phyloP scores from a whole-genome alignment of 306 rosid genomes.

The Urtica urens region DNA sequence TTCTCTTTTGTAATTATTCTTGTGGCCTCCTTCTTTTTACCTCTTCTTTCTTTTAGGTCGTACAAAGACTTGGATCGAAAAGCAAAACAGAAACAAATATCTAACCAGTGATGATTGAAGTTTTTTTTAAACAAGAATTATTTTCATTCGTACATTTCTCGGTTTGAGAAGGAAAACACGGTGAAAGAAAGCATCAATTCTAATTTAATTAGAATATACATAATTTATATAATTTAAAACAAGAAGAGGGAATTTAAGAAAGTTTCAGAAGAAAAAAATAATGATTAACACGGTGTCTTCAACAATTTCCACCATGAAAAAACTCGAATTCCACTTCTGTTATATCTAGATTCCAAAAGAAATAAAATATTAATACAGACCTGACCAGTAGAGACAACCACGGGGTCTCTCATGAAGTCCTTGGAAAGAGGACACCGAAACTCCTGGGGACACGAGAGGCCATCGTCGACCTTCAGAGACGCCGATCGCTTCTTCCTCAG shows the following conservation, averaged over 20 bases:
- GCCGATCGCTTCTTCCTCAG: conserved; percentile 37
- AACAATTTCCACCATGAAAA: no score
- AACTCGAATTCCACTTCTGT: no score
- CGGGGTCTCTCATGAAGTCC: conserved; percentile 93
- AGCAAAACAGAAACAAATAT: not conserved
- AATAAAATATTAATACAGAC: conserved; percentile 30
- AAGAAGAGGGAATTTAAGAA: no score
- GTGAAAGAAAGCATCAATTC: no score
- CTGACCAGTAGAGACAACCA: conserved; percentile 74
- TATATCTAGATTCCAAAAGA: not conserved
- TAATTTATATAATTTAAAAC: no score
- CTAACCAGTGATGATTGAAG: not conserved
- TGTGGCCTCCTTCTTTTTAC: conserved; percentile 1
- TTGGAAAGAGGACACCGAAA: conserved; percentile 77
- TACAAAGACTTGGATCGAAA: not conserved
- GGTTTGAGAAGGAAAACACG: conserved; percentile 10
- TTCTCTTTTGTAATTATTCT: not conserved
- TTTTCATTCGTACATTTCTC: conserved; percentile 21
- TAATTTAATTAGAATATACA: no score
- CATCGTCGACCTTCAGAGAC: conserved; percentile 34
- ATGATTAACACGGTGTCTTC: no score
- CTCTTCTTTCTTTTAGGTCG: not conserved
- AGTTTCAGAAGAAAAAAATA: no score
- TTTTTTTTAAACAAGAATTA: conserved; percentile 2
- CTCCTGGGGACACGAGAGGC: conserved; percentile 47